These are phyloP conservation scores for Trichosporon asahii DNA, from an alignment of 1,284 basidiomycete species.

Conservation along the genomic window DNA sequence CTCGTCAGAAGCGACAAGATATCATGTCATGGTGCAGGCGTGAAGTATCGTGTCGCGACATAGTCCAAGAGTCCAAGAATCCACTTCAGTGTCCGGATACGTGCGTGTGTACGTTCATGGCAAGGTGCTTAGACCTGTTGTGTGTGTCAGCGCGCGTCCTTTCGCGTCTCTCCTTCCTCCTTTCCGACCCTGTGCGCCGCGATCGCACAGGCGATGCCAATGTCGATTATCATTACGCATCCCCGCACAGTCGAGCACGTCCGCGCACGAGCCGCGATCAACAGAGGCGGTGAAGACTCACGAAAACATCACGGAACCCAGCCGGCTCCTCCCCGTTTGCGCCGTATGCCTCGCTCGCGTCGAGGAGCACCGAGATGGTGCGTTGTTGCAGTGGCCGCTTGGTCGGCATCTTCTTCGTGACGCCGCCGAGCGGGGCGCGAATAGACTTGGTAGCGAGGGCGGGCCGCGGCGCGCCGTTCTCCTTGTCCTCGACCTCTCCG, in stretches of 20 bases:
- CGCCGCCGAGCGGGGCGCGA: constrained; percentile 9
- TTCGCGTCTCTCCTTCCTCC: neutral
- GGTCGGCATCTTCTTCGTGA: neutral
- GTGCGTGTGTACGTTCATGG: neutral
- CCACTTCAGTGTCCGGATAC: neutral
- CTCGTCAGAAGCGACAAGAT: neutral
- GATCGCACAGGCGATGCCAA: neutral
- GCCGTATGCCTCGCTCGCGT: constrained; percentile 48
- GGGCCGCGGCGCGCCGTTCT: constrained; percentile 25
- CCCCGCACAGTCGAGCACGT: too few relatives aligned
- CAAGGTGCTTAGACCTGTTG: neutral
- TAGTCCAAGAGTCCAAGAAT: neutral
- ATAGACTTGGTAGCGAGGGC: constrained; percentile 30
- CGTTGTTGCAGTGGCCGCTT: neutral
- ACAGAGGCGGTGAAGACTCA: neutral
- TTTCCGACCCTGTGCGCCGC: neutral
- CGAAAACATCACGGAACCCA: constrained; percentile 32
- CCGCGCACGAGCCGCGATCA: neutral
- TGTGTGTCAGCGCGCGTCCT: neutral
- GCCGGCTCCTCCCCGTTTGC: constrained; percentile 38
- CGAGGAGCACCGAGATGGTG: constrained; percentile 24
- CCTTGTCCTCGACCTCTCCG: constrained; percentile 26
- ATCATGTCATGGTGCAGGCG: neutral
- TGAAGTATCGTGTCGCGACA: neutral
- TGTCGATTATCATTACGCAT: neutral